A percentile compares a stretch with the other conserved stretches of the same genome.
These are phyloP conservation scores for Collybia sp. DNA, from an alignment of 768 basidiomycete genomes.

Conservation along the genomic window DNA sequence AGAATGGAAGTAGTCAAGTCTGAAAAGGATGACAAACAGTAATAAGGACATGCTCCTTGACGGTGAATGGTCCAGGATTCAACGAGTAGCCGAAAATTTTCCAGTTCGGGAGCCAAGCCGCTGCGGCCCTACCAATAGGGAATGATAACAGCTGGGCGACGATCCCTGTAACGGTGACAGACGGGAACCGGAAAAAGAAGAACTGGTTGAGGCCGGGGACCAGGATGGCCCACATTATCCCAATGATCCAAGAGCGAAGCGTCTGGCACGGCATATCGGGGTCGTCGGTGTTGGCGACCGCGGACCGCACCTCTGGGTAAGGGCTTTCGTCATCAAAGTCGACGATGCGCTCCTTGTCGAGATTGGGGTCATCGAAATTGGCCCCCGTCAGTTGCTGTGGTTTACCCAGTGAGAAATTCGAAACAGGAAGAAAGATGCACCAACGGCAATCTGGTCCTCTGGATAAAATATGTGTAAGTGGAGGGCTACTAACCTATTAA, in stretches of 20 bases:
- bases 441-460: constrained; percentile 27
- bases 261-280: constrained; percentile 52
- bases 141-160: constrained; percentile 71
- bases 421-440: constrained; percentile 1
- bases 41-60: constrained; percentile 72
- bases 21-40: constrained; percentile 27
- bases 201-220: constrained; percentile 53
- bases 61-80: constrained; percentile 73
- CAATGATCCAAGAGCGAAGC: constrained; percentile 46
- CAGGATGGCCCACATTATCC: constrained; percentile 47
- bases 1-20: background rate
- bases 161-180: constrained; percentile 34
- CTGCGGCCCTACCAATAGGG: constrained; percentile 60
- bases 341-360: constrained; percentile 33
- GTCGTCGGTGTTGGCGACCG: constrained; percentile 65
- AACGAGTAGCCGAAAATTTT: constrained; percentile 55
- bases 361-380: constrained; percentile 39
- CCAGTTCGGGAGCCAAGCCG: constrained; percentile 46
- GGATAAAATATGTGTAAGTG: background rate
- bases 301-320: constrained; percentile 71
- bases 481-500: constrained; percentile 2
- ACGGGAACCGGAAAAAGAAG: constrained; percentile 50
- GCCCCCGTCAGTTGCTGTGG: constrained; percentile 27
- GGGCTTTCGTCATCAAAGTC: constrained; percentile 68
- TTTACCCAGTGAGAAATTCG: background rate